Evolutionary conservation across 352 stramenopile species (phyloP).

Genomic region (Pythium pyrilobum): DNA sequence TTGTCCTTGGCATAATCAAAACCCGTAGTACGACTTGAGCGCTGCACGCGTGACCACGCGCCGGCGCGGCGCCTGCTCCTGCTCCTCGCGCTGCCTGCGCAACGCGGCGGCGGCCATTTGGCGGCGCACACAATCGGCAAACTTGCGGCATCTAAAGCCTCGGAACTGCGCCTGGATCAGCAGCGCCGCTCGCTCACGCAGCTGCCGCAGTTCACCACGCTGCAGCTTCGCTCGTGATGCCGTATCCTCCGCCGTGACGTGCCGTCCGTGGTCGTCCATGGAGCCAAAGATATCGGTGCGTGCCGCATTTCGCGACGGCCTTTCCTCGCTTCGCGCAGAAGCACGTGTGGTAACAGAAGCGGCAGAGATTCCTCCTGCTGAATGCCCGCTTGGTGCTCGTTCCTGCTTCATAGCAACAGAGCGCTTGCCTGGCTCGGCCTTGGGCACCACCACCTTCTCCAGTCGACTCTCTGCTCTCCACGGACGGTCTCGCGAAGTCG

Average conservation of each 20-base stretch:
- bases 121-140: constrained; percentile 33
- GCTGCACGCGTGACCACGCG: constrained; percentile 25
- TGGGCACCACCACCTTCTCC: too few relatives aligned
- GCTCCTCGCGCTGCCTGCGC: constrained; percentile 4
- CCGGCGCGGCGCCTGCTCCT: constrained; percentile 19
- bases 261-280: not conserved
- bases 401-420: too few relatives aligned
- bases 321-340: not conserved
- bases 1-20: too few relatives aligned
- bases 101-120: constrained; percentile 21
- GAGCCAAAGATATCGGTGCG: constrained; percentile 1
- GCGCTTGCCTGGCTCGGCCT: too few relatives aligned
- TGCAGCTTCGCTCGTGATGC: not conserved
- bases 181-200: constrained; percentile 31
- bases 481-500: too few relatives aligned
- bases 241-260: not conserved
- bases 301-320: not conserved
- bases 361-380: too few relatives aligned
- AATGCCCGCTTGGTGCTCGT: too few relatives aligned
- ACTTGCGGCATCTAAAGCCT: constrained; percentile 30
- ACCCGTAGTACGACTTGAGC: constrained; percentile 37
- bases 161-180: constrained; percentile 43
- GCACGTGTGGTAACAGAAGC: not conserved
- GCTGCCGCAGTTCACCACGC: constrained; percentile 17
- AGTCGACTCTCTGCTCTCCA: too few relatives aligned